Evolutionary conservation across 768 basidiomycete genomes (phyloP).

Genomic region (Russula virescens): DNA sequence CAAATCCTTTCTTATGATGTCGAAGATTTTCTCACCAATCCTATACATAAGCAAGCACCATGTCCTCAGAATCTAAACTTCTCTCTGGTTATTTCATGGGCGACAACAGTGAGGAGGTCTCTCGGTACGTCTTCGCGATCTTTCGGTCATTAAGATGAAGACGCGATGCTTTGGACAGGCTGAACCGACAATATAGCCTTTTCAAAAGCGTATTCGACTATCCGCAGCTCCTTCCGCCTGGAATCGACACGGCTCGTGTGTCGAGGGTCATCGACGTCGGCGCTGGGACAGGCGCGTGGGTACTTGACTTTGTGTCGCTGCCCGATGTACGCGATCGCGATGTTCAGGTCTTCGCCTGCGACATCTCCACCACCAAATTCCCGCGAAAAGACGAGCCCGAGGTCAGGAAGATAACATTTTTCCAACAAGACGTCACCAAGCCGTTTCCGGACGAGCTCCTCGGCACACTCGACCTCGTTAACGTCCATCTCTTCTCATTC

Average conservation of each 20-base stretch:
- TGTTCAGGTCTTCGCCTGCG: slow-evolving; percentile 9
- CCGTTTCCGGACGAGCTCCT: neutral
- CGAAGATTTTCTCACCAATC: too few species aligned
- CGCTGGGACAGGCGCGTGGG: slow-evolving; percentile 5
- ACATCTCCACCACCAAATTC: neutral
- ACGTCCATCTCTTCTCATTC: neutral
- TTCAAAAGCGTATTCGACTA: neutral
- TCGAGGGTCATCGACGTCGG: slow-evolving; percentile 1
- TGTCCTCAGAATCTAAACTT: too few species aligned
- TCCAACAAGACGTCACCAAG: slow-evolving; percentile 1
- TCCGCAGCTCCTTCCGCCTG: neutral
- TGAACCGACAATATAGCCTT: neutral
- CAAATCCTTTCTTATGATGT: too few species aligned
- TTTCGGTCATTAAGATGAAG: neutral
- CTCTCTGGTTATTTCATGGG: neutral
- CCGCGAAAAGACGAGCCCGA: neutral
- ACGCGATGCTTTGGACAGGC: neutral
- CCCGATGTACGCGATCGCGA: neutral
- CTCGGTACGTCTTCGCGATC: neutral
- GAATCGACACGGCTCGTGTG: neutral
- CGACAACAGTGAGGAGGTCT: neutral
- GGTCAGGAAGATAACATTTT: neutral
- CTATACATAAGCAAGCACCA: too few species aligned
- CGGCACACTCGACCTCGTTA: slow-evolving; percentile 3
- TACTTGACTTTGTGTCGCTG: neutral